Base-by-base conservation (phyloP, 108 stramenopile species). In the Skeletonema tropicum region DNA sequence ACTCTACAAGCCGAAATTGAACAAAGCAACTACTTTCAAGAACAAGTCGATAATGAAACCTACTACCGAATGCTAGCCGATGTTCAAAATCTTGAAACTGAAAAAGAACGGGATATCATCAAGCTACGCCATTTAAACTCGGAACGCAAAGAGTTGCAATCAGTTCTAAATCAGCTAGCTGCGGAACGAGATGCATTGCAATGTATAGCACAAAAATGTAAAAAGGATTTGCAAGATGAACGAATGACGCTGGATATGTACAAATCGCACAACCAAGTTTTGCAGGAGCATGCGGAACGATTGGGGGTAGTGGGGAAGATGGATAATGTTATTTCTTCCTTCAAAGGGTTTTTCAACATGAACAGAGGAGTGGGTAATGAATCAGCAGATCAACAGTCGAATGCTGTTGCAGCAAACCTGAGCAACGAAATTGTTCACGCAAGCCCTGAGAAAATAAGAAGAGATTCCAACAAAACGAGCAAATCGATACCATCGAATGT, bases 161-260 rank as follows among this genome's bases (percentile, higher is more conserved):
- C 45, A 19, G 49, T 52, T 12, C 15, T 71, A 3, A 32, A 62
- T 38, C 52, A 65, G 23, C 58, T 60, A 6, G 12, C 55, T 36
- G 41, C n/a, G 1, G 66, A 71, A 46, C 57, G 59, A n/a, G 46
- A 71, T 60, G 45, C 45, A 49, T 52, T 25, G 2, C 23, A 68
- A 55, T 39, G 19, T 55, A 66, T 42, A 31, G 19, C 57, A 55
- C 5, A 45, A 23, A 29, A 61, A 49, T 48, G 36, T 17, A 4
- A n/a, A 25, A 42, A 62, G 35, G 66, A 71, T 25, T 39, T 71
- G 8, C 7, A 57, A 26, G 71, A 72, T 19, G 66, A 65, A 32
- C 57, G 49, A 31, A 79, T 71, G 65, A 55, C 70, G 49, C 30
- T 38, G 52, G 77, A 79, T 45, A 68, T 72, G 57, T 64, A 72